Base-by-base conservation (phyloP, 495 filamentous ascomycete genomes). In the Penicillium taxi region DNA sequence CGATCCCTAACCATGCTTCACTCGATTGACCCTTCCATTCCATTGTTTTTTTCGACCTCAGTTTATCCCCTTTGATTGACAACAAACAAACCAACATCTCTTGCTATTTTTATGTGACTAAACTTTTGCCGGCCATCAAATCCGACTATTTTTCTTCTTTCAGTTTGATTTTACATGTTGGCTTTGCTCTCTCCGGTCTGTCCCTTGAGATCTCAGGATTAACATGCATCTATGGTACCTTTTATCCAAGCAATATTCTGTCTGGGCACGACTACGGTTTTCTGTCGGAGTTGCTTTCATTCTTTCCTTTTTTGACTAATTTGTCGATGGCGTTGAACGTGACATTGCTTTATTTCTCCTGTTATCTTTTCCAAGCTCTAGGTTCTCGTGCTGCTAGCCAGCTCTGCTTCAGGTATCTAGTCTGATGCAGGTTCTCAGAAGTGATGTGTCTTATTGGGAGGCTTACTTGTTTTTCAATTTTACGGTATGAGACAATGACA, bases 191-290 rank as follows among this genome's bases (percentile, higher is more conserved):
- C n/a, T 13, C 12, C 18, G 14, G 6, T 30, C 22, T 11, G 15
- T 38, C 35, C 20, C 12, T 22, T 16, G 35, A 17, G n/a, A n/a
- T 24, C 7, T 12, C 12, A 19, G 11, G 17, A 27, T 20, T n/a
- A n/a, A n/a, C n/a, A 27, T 43, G 35, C 41, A 48, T 43, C 24
- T 48, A 32, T 30, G 41, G 32, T 37, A 33, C 37, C 9, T 27
- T 35, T 37, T 12, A 19, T 30, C 20, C 32, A 18, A 33, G 12
- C 15, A 36, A 41, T 41, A 26, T 20, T 26, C 16, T 29, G 13
- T 45, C 30, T 26, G 38, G 29, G 33, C 36, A 36, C 41, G 25
- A 23, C 37, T 14, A 17, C 7, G 26, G 26, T 32, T 39, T 29
- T 23, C 16, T 29, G 26, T 37, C 6, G 29, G 19, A 11, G 25